A percentile compares a stretch with the other conserved stretches of the same genome.
phyloP scores from a whole-genome alignment of 345 rosid species.

The Camelina hispida region DNA sequence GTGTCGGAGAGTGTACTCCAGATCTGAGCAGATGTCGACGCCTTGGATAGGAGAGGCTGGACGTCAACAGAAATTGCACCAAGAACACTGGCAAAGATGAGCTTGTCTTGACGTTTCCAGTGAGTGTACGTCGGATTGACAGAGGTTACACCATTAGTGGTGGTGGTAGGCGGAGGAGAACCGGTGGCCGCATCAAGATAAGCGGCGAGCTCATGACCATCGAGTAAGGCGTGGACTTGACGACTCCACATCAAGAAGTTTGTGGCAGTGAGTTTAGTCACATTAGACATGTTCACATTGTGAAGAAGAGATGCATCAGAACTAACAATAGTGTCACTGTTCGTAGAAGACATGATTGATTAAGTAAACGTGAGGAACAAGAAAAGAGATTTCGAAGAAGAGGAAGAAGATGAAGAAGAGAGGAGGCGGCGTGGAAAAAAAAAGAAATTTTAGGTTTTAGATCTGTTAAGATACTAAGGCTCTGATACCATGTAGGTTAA shows the following conservation, averaged over 20 bases:
- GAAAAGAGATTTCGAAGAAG: no score
- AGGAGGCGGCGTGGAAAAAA: no score
- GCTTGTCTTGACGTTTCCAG: not conserved
- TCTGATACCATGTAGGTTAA: no score
- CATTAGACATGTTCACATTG: not conserved
- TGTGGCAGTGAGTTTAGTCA: accelerated
- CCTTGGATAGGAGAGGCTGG: not conserved
- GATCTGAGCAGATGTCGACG: not conserved
- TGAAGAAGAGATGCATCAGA: not conserved
- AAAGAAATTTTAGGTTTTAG: no score
- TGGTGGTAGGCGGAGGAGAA: not conserved
- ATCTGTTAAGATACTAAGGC: no score
- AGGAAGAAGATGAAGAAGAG: no score
- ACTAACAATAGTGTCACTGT: no score
- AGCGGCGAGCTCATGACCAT: not conserved
- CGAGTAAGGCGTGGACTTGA: not conserved
- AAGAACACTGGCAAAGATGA: not conserved
- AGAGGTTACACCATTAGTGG: no score
- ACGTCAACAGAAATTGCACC: not conserved
- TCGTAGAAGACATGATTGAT: no score
- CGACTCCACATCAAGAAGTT: not conserved
- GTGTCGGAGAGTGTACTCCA: accelerated
- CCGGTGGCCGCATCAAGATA: accelerated
- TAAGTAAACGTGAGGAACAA: no score
- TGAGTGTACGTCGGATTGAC: not conserved